phyloP scores from a whole-genome alignment of 345 rosid species.

The Ricinus communis region DNA sequence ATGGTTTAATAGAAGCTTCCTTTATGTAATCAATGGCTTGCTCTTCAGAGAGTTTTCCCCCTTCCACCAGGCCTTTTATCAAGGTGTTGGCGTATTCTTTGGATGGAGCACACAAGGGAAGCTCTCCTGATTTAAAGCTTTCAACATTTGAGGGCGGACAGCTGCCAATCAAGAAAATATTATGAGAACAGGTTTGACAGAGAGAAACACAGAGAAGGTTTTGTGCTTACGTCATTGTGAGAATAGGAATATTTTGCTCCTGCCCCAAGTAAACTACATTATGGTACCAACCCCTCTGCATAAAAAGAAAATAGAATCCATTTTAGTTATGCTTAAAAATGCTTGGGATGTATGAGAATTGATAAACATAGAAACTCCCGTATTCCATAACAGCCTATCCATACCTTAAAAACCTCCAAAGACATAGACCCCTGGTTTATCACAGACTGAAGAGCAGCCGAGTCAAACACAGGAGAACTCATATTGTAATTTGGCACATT shows the following conservation, averaged over 20 bases:
- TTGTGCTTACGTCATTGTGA: conserved; percentile 74
- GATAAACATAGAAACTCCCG: not conserved
- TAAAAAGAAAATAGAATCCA: conserved; percentile 1
- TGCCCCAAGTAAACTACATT: conserved; percentile 72
- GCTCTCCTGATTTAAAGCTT: conserved; percentile 48
- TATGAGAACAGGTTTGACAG: not conserved
- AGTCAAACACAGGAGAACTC: conserved; percentile 54
- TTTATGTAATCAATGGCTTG: conserved; percentile 63
- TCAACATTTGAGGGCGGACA: conserved; percentile 44
- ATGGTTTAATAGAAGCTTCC: conserved; percentile 52
- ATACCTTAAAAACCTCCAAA: conserved; percentile 61
- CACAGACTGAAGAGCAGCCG: conserved; percentile 39
- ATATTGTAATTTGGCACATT: conserved; percentile 38
- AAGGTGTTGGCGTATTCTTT: conserved; percentile 51
- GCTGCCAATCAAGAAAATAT: conserved; percentile 33
- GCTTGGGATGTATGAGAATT: not conserved
- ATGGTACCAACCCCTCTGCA: conserved; percentile 76
- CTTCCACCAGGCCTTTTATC: conserved; percentile 71
- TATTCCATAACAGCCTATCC: not conserved
- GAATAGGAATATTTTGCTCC: conserved; percentile 54
- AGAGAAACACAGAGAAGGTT: not conserved
- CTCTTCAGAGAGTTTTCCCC: conserved; percentile 54
- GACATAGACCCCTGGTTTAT: conserved; percentile 42
- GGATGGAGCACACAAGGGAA: conserved; percentile 50
- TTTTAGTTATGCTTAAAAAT: not conserved